Conservation (phyloP, 345 rosid genomes). For the Conringia planisiliqua region DNA sequence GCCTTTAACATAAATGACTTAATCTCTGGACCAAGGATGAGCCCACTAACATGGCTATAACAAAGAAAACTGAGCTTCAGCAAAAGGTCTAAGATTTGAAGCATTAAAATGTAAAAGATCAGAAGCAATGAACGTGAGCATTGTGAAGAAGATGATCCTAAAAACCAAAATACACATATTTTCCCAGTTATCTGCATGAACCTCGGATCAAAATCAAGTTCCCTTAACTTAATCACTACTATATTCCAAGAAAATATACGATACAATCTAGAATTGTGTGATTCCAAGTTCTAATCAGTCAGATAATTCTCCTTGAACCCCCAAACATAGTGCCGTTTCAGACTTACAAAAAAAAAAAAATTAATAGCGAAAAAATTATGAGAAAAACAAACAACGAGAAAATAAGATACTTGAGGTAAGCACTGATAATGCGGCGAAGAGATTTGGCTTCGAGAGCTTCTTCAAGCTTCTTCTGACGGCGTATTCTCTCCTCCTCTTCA, state of each 20-base stretch:
- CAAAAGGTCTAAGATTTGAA: not conserved
- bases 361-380: not conserved
- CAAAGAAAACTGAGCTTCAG: not conserved
- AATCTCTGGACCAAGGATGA: not conserved
- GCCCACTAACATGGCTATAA: not conserved
- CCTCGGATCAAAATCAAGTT: not conserved
- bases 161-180: not conserved
- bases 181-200: not conserved
- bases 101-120: not conserved
- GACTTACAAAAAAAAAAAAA: not conserved
- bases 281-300: not conserved
- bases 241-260: not conserved
- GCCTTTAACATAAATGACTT: no score
- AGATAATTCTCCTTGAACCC: not conserved
- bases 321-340: not conserved
- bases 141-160: not conserved
- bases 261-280: not conserved
- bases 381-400: not conserved
- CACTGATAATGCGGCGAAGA: slow-evolving; percentile 91
- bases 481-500: slow-evolving; percentile 59
- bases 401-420: slow-evolving; percentile 72
- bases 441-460: slow-evolving; percentile 94
- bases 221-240: not conserved
- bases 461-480: slow-evolving; percentile 73
- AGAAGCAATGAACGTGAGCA: not conserved